Conservation (phyloP, 2,329 filamentous ascomycete genomes). For the Fusarium napiforme region DNA sequence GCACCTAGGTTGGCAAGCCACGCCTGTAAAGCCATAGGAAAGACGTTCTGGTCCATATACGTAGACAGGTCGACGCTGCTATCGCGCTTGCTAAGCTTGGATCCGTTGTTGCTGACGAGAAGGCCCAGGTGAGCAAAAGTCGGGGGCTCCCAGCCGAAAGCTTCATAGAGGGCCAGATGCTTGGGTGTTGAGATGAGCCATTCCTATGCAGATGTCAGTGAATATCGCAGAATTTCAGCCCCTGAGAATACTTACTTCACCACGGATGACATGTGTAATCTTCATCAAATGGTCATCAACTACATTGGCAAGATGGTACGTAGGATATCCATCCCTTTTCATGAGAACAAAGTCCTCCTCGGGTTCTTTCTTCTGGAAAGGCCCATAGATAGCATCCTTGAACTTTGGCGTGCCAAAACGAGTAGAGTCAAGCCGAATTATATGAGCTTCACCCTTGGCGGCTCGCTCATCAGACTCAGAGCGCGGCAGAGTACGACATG, state of each 20-base stretch:
- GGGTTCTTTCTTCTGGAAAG: constrained; percentile 64
- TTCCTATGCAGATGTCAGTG: constrained; percentile 64
- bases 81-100: constrained; percentile 89
- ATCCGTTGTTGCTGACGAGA: constrained; percentile 73
- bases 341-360: constrained; percentile 88
- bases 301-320: constrained; percentile 97
- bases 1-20: constrained; percentile 79
- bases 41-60: constrained; percentile 59
- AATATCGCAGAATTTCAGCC: neutral
- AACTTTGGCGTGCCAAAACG: constrained; percentile 68
- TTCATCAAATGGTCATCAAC: constrained; percentile 96
- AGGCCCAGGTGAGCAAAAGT: constrained; percentile 84
- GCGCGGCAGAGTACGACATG: constrained; percentile 73
- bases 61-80: constrained; percentile 60
- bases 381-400: constrained; percentile 83
- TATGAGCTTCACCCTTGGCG: constrained; percentile 74
- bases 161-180: constrained; percentile 76
- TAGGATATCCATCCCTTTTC: constrained; percentile 92
- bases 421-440: constrained; percentile 78
- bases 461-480: constrained; percentile 79
- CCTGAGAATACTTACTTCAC: constrained; percentile 65
- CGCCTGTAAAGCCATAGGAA: constrained; percentile 71
- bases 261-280: constrained; percentile 94
- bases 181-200: constrained; percentile 95
- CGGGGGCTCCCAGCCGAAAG: constrained; percentile 79